Base-by-base conservation (phyloP, 805 yeast species). In the Barnettozyma sp. region DNA sequence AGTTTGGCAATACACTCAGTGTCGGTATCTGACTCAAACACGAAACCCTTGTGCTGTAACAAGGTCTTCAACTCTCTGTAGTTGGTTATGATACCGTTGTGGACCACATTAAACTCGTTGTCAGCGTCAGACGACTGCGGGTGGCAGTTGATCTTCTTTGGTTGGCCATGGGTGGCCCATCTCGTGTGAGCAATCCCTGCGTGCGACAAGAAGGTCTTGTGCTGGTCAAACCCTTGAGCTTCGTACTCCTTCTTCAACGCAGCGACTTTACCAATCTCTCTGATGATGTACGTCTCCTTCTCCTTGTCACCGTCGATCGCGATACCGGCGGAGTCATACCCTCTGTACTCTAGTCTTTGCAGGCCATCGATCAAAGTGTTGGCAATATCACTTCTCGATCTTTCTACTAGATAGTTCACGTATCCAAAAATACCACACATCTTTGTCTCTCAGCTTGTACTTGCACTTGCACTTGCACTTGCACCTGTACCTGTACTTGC, bases 121-220 rank as follows among this genome's bases (percentile, higher is more conserved):
- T 63, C 62, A 8, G 74, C 71, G 59, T 86, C 98, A 1, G 96
- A 85, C 46, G 90, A 70, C 58, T 90, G 97, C 33, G 99, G 99
- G 60, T 92, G 99, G 59, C 97, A 92, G 69, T 92, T 92, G 43
- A 61, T 51, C 43, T 71, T 76, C 47, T 76, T 77, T 39, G 97
- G 97, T 52, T 79, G 84, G 62, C 99, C 99, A 62, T 92, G 99
- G 25, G 99, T 92, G 34, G 99, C 99, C 99, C 99, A 92, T 70
- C 99, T 83, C 11, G 99, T 92, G 65, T 92, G 99, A 17, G 98
- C 97, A 59, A 92, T 92, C 57, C 95, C 98, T 42, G 79, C 87
- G 58, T 92, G 98, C 59, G 81, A 76, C 50, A 75, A 79, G 56
- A 85, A 87, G 15, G 75, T 69, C 42, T 73, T 77, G 20, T 70